Conservation (phyloP, 208 protist genomes). For the Strigomonas culicis region DNA sequence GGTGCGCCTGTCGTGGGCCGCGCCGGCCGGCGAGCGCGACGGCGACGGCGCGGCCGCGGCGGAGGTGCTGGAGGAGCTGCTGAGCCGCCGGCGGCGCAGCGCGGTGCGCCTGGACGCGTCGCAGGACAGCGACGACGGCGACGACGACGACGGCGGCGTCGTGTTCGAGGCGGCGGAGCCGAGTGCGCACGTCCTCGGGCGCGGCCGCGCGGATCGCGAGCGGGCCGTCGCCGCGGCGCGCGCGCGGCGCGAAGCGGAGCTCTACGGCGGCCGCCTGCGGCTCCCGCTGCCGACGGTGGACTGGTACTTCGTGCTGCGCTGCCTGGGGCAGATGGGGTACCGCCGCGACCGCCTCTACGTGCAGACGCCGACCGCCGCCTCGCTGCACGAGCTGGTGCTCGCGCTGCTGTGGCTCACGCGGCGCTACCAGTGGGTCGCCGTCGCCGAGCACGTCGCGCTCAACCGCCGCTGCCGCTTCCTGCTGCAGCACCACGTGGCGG, state of each 20-base stretch:
- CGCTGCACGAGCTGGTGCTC: slow-evolving; percentile 60
- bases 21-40: no score
- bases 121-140: slow-evolving; percentile 1
- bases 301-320: slow-evolving; percentile 54
- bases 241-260: not conserved
- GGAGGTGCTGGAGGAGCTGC: not conserved
- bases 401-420: slow-evolving; percentile 77
- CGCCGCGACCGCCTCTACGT: slow-evolving; percentile 53
- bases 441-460: slow-evolving; percentile 68
- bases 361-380: slow-evolving; percentile 41
- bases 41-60: not conserved
- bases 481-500: slow-evolving; percentile 15
- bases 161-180: not conserved
- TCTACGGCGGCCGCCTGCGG: slow-evolving; percentile 16
- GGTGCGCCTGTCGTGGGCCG: not conserved
- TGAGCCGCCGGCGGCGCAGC: not conserved
- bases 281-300: slow-evolving; percentile 24
- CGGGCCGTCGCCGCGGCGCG: not conserved
- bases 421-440: slow-evolving; percentile 52
- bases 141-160: not conserved
- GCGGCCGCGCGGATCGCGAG: no score
- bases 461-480: slow-evolving; percentile 48
- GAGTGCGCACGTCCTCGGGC: no score
- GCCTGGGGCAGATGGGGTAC: slow-evolving; percentile 59
- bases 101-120: slow-evolving; percentile 3